A percentile compares a stretch with the other conserved stretches of the same genome.
Evolutionary conservation across 495 filamentous ascomycete genomes (phyloP).

Genomic region (Aspergillus sclerotiicarbonarius): DNA sequence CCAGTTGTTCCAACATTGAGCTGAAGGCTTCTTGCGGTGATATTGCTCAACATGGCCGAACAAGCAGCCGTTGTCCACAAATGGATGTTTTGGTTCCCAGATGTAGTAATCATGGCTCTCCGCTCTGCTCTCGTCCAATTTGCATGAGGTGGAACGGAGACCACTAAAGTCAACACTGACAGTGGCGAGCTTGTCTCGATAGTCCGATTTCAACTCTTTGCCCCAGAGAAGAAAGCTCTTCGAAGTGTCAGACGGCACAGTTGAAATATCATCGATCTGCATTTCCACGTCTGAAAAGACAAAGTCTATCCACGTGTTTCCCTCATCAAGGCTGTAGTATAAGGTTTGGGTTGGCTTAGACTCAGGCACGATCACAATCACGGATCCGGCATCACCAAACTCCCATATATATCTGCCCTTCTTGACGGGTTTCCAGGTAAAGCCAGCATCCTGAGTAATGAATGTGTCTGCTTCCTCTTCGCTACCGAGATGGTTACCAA

Average conservation of each 20-base stretch:
- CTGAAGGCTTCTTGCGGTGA: constrained; percentile 74
- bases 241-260: constrained; percentile 83
- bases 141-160: constrained; percentile 66
- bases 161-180: constrained; percentile 87
- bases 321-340: constrained; percentile 77
- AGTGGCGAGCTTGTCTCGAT: constrained; percentile 53
- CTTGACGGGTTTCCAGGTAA: constrained; percentile 79
- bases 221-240: constrained; percentile 91
- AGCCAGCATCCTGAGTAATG: constrained; percentile 82
- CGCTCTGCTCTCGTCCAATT: constrained; percentile 60
- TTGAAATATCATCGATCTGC: constrained; percentile 72
- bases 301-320: constrained; percentile 70
- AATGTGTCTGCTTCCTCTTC: constrained; percentile 74
- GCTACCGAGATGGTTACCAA: constrained; percentile 60
- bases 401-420: constrained; percentile 90
- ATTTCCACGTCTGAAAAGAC: constrained; percentile 70
- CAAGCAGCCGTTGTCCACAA: constrained; percentile 72
- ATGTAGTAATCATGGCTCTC: constrained; percentile 75
- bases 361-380: constrained; percentile 78
- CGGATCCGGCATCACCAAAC: constrained; percentile 88
- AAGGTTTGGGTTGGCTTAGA: constrained; percentile 62
- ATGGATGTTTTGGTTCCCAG: constrained; percentile 80
- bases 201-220: constrained; percentile 41
- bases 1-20: constrained; percentile 79
- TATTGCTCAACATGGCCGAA: constrained; percentile 92